Percentiles rank a stretch among this genome's conserved stretches.
These are phyloP conservation scores for Daldinia sp. DNA, from an alignment of 2,329 filamentous ascomycete species.

Conservation along the genomic window DNA sequence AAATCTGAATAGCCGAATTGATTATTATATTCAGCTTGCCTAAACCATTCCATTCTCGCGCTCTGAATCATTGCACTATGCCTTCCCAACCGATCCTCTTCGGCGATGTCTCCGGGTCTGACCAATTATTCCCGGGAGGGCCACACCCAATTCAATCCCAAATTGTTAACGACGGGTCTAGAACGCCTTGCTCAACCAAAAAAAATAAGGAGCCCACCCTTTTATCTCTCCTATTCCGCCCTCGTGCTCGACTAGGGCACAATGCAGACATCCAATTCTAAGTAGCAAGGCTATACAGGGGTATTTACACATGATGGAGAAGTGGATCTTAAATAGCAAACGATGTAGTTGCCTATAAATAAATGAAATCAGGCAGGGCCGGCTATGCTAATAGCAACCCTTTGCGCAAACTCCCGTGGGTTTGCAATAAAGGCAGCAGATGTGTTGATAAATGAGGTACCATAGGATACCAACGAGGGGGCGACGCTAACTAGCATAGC, in stretches of 20 bases:
- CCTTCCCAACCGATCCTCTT: background rate
- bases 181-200: slow-evolving; percentile 2
- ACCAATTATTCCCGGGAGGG: background rate
- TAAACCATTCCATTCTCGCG: background rate
- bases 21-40: background rate
- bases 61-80: background rate
- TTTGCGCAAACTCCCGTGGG: slow-evolving; percentile 31
- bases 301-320: slow-evolving; percentile 15
- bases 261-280: slow-evolving; percentile 13
- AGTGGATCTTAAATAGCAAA: slow-evolving; percentile 1
- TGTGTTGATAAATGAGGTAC: slow-evolving; percentile 26
- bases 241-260: background rate
- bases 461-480: slow-evolving; percentile 38
- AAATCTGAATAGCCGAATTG: background rate
- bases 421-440: slow-evolving; percentile 31
- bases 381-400: slow-evolving; percentile 3
- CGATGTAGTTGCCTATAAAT: background rate
- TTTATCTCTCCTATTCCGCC: background rate
- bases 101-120: background rate
- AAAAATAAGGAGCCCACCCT: background rate
- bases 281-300: slow-evolving; percentile 15
- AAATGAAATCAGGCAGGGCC: slow-evolving; percentile 9
- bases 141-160: background rate
- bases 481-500: slow-evolving; percentile 49
- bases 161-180: background rate